A percentile compares a stretch with the other conserved stretches of the same genome.
Conservation (phyloP, 2,329 filamentous ascomycete genomes). For the Aureobasidium lini region DNA sequence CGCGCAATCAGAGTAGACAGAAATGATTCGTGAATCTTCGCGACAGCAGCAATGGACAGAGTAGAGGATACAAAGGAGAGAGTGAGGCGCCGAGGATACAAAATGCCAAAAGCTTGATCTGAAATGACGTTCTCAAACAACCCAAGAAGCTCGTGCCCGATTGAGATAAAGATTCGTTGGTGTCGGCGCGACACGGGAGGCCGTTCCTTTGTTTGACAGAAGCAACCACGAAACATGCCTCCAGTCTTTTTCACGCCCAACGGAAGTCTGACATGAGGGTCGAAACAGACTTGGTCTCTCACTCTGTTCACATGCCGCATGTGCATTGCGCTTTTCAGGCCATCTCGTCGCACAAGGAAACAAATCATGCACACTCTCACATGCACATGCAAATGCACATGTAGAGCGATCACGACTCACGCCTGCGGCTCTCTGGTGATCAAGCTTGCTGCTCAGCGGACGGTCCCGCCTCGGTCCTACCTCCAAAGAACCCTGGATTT, state of each 20-base stretch:
- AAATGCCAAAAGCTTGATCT: conserved; percentile 12
- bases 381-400: not conserved
- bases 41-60: not conserved
- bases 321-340: not conserved
- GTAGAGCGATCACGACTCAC: not conserved
- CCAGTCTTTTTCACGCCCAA: not conserved
- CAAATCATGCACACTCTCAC: not conserved
- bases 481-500: conserved; percentile 1
- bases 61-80: conserved; percentile 2
- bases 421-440: conserved; percentile 1
- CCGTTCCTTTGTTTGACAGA: not conserved
- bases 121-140: conserved; percentile 8
- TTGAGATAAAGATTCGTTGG: conserved; percentile 4
- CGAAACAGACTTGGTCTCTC: too few species aligned
- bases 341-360: not conserved
- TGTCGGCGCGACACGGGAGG: conserved; percentile 7
- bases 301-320: not conserved
- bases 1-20: not conserved
- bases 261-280: not conserved
- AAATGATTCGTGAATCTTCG: not conserved
- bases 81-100: not conserved
- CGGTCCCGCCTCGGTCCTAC: conserved; percentile 3
- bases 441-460: not conserved
- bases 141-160: conserved; percentile 9
- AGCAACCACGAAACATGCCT: not conserved